Evolutionary conservation across 768 basidiomycete genomes (phyloP), one percentile per base, ranked within the genome.

Genomic region (Mycena floridula): DNA sequence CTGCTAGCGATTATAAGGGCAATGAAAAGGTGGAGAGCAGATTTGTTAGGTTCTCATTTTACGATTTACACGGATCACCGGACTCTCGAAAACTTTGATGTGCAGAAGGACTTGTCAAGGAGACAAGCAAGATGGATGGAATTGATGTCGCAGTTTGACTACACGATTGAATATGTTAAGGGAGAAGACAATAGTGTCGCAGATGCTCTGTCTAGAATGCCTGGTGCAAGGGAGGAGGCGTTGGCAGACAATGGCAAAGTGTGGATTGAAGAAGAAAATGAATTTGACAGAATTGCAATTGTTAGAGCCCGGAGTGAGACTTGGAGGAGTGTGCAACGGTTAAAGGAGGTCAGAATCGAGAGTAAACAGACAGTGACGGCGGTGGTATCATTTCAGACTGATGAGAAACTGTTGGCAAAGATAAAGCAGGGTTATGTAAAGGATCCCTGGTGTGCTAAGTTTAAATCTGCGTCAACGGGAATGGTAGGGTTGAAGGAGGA

Each of bases 131-230:
- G 28, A 30, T 30, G 28, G 28, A 30, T 46, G 25, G 48, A 63
- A 48, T 54, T 53, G 25, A 36, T 69, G 9, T 30, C 50, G n/a
- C n/a, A n/a, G n/a, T n/a, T n/a, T n/a, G n/a, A n/a, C n/a, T n/a
- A n/a, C n/a, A n/a, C n/a, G n/a, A n/a, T n/a, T n/a, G n/a, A n/a
- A n/a, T n/a, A n/a, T n/a, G n/a, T 49, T 56, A n/a, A 24, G 0
- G 69, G 67, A 0, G 52, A 60, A n/a, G 52, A 59, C 9, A 68
- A 69, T 45, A 51, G 49, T 7, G 56, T 55, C 2, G 60, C 67
- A 0, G 64, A 72, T 42, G 56, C 64, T 0, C 49, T 72, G 3
- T 69, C 65, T 0, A 47, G 59, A 6, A 40, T 56, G 25, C 54
- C 50, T 15, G 20, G 9, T 8, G 8, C 13, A 8, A 9, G 9